These are phyloP conservation scores for Zygosaccharomyces pseudorouxii DNA, from an alignment of 805 yeast genomes.

Conservation along the genomic window DNA sequence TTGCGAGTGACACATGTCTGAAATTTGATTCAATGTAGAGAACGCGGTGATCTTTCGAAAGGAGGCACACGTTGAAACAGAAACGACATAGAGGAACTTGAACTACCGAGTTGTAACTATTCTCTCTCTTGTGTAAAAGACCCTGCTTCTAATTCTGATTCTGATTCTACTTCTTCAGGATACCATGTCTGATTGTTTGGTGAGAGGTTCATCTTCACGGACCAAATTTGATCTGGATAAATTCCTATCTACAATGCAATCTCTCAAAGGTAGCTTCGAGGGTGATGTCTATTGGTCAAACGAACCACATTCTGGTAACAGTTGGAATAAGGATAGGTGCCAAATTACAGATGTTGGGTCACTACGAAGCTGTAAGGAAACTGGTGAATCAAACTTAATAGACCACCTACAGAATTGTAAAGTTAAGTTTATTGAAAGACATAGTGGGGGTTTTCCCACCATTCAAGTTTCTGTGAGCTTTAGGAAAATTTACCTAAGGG, in stretches of 20 bases:
- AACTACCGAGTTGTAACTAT: neutral
- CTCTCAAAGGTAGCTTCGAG: conserved; percentile 20
- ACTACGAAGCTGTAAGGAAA: neutral
- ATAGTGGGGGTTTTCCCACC: conserved; percentile 12
- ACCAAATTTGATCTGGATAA: conserved; percentile 8
- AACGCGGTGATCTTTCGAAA: neutral
- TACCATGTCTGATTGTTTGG: neutral
- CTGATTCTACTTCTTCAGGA: neutral
- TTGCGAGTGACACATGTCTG: neutral
- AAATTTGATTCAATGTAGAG: neutral
- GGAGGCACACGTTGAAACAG: neutral
- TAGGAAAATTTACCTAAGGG: conserved; percentile 14
- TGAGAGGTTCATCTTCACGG: neutral
- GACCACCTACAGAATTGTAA: conserved; percentile 26
- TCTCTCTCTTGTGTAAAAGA: neutral
- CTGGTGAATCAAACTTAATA: conserved; percentile 10
- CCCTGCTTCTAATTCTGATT: no score
- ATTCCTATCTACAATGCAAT: conserved; percentile 8
- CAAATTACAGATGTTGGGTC: conserved; percentile 16
- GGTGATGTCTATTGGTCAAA: conserved; percentile 27
- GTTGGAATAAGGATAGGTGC: conserved; percentile 24
- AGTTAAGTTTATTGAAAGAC: conserved; percentile 17
- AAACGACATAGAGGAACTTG: neutral
- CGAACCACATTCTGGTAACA: conserved; percentile 14
- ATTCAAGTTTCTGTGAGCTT: conserved; percentile 16